Conservation (phyloP, 352 stramenopile species). For the Globisporangium spinosum region DNA sequence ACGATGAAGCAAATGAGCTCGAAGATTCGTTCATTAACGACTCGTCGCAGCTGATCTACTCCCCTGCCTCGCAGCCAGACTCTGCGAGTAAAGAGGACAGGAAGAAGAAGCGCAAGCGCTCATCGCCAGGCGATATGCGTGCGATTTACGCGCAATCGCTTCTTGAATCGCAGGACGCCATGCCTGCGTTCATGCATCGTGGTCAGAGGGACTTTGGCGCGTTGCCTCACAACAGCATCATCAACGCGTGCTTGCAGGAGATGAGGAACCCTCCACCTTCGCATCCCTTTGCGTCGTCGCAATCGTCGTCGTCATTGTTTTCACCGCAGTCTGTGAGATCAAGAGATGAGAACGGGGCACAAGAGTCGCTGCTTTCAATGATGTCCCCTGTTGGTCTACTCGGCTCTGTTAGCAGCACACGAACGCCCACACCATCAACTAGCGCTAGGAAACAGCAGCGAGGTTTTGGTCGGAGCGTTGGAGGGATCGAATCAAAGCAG, state of each 20-base stretch:
- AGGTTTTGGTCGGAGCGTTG: neutral
- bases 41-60: conserved; percentile 80
- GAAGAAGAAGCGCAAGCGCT: conserved; percentile 26
- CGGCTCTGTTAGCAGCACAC: neutral
- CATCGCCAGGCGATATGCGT: conserved; percentile 54
- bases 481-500: conserved; percentile 2
- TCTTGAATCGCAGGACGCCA: conserved; percentile 46
- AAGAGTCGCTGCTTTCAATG: conserved; percentile 18
- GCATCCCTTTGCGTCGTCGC: neutral
- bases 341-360: neutral
- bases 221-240: conserved; percentile 55
- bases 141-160: conserved; percentile 73
- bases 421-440: neutral
- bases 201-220: conserved; percentile 30
- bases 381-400: conserved; percentile 2
- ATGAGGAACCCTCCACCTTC: conserved; percentile 23
- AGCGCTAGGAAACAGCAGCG: neutral
- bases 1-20: conserved; percentile 28
- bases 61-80: conserved; percentile 21
- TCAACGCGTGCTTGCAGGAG: conserved; percentile 57
- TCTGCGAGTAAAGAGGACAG: neutral
- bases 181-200: conserved; percentile 33
- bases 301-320: conserved; percentile 10
- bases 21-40: conserved; percentile 83
- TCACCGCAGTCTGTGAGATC: conserved; percentile 13